Base-by-base conservation (phyloP, 2,329 filamentous ascomycete genomes). In the Pyrenophora teres region DNA sequence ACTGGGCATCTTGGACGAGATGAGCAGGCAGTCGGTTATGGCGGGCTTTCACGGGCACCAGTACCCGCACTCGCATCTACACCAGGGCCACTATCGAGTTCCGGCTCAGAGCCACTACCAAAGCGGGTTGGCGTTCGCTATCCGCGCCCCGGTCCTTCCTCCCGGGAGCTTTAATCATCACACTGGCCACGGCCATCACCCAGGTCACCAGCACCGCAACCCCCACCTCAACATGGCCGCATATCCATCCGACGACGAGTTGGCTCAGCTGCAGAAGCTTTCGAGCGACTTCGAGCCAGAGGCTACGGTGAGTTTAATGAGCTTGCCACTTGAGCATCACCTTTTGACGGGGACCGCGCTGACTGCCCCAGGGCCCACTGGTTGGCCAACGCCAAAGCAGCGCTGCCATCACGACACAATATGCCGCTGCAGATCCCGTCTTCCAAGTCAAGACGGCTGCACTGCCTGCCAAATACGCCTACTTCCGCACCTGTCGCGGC, bases 371-470 rank as follows among this genome's bases (percentile, higher is more conserved):
- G 93, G 92, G 91, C 49, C 89, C 90, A 55, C 80, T 92, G 42
- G 88, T 97, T 60, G 89, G 91, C 65, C 82, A 87, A 55, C 90
- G 89, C 75, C 85, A 86, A 67, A 84, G 89, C 44, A 95, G 87
- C 74, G 83, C 86, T 62, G 84, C 81, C 60, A 91, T 99, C 69
- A 86, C 89, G 13, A 82, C 87, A 58, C 90, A 96, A 73, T 97
- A 96, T 77, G 89, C 91, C 55, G 88, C 89, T 74, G 92, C 91
- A 56, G 92, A 97, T 72, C 86, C 87, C 5, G 79, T 90, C 57
- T 96, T 90, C 72, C 87, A 92, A 43, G 84, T 88, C 52, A 97
- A 97, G 80, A 97, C 92, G 41, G 83, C 85, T 69, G 93, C 87
- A 16, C 82, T 99, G 47, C 88, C 92, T 6, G 82, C 87, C 64